A percentile compares a stretch with the other conserved stretches of the same genome.
phyloP scores from a whole-genome alignment of 257 asterid species.

The Nyctanthes arbortristis region DNA sequence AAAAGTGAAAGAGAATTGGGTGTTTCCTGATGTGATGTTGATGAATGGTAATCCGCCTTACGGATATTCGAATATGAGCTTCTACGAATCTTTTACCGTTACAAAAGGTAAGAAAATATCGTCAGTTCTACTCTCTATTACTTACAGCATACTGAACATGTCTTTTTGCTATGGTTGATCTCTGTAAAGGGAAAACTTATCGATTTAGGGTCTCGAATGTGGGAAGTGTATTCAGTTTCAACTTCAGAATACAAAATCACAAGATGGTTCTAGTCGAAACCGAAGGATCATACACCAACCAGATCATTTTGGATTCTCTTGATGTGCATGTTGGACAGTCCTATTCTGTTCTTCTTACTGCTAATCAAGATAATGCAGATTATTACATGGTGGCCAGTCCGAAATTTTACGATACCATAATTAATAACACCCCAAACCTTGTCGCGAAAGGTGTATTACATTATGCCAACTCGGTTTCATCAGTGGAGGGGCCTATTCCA shows the following conservation, averaged over 20 bases:
- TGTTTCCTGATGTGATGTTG: conserved; percentile 43
- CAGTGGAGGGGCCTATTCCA: conserved; percentile 55
- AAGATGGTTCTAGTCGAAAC: conserved; percentile 61
- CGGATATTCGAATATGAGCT: conserved; percentile 24
- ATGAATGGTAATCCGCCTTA: conserved; percentile 75
- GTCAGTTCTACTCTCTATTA: neutral
- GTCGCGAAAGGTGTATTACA: conserved; percentile 61
- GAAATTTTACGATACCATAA: conserved; percentile 28
- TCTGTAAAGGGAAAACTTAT: conserved; percentile 54
- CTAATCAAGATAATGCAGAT: conserved; percentile 45
- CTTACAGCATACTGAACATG: neutral
- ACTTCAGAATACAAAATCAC: conserved; percentile 63
- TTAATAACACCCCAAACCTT: conserved; percentile 17
- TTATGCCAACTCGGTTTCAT: conserved; percentile 46
- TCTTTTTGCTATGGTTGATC: neutral
- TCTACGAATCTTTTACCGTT: conserved; percentile 49
- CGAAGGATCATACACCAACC: conserved; percentile 67
- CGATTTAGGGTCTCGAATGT: conserved; percentile 59
- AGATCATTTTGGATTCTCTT: conserved; percentile 42
- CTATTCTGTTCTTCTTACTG: conserved; percentile 66
- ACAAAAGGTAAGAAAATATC: conserved; percentile 35
- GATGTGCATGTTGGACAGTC: conserved; percentile 82
- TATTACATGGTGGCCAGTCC: conserved; percentile 69
- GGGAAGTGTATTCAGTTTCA: conserved; percentile 58
- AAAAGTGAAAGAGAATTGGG: conserved; percentile 12